Conservation (phyloP, 116 monocot species). For the Phalaenopsis hybrid region DNA sequence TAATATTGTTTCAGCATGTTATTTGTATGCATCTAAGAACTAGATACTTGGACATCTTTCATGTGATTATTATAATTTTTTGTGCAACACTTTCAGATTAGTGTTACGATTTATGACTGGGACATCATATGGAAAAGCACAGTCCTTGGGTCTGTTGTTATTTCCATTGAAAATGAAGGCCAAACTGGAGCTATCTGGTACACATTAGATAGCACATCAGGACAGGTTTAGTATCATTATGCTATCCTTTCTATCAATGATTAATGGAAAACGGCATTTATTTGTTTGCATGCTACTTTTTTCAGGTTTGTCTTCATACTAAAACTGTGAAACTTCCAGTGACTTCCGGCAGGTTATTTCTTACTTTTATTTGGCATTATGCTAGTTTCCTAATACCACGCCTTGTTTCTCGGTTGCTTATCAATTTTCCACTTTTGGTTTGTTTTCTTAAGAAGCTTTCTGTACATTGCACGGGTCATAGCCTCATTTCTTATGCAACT, state of each 20-base stretch:
- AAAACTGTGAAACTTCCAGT: slow-evolving; percentile 53
- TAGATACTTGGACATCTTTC: neutral
- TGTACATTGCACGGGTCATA: neutral
- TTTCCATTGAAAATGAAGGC: slow-evolving; percentile 72
- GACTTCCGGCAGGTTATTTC: slow-evolving; percentile 62
- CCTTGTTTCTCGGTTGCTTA: neutral
- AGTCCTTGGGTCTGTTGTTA: slow-evolving; percentile 85
- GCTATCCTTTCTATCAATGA: neutral
- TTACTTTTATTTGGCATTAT: slow-evolving; percentile 6
- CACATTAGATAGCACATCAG: slow-evolving; percentile 74
- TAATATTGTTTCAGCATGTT: neutral
- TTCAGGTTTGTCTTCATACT: slow-evolving; percentile 96
- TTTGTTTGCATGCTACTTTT: neutral
- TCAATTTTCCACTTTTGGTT: neutral
- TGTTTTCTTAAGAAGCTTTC: neutral
- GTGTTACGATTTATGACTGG: slow-evolving; percentile 98
- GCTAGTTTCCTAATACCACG: neutral
- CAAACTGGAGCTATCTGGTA: slow-evolving; percentile 85
- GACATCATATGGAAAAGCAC: slow-evolving; percentile 98
- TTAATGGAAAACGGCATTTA: neutral
- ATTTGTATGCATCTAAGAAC: neutral
- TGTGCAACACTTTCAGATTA: slow-evolving; percentile 42
- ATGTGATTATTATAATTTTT: slow-evolving; percentile 8
- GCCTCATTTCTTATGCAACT: neutral
- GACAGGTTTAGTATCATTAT: slow-evolving; percentile 49